Base-by-base conservation (phyloP, 768 basidiomycete species). In the Mycena venus region DNA sequence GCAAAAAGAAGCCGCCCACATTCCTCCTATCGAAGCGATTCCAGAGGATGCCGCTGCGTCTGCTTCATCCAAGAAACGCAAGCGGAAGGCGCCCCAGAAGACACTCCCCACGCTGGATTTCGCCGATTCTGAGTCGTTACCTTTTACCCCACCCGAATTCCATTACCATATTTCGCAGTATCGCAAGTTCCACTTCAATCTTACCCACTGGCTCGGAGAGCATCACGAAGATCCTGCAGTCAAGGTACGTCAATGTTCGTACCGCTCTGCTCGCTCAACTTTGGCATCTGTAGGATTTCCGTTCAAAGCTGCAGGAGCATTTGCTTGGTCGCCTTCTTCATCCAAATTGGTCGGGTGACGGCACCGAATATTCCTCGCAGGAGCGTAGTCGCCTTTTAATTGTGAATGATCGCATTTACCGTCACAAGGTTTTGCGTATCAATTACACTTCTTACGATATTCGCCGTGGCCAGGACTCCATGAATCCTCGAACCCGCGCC, bases 371-470 rank as follows among this genome's bases (percentile, higher is more conserved):
- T 47, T 65, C 75, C 29, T 59, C 49, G 5, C 59, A 66, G 44
- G 77, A 77, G 60, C 75, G 38, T 2, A 74, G 76, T 1, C 62
- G 49, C 0, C 74, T 82, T 4, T 12, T 34, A 23, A 64, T 83
- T 53, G 31, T 53, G 4, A 82, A 82, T 72, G 32, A 82, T 73
- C 74, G 36, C 40, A 75, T 84, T 29, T 86, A 78, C 44, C 42
- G 10, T 12, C 83, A 85, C 77, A 84, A 83, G 49, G 66, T 76
- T 0, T 19, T 88, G 0, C 80, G 80, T 0, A 51, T 88, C 47
- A 86, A 86, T 75, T 87, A 85, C 70, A 86, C 84, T 0, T 85
- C 84, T 0, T 88, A 88, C 68, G 84, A 89, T 76, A 69, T 86
- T 1, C 82, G 80, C 0, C 77, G 80, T 1, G 64, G 73, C 3